These are phyloP conservation scores for Brassica hybrid DNA, from an alignment of 441 rosid species.

Conservation along the genomic window DNA sequence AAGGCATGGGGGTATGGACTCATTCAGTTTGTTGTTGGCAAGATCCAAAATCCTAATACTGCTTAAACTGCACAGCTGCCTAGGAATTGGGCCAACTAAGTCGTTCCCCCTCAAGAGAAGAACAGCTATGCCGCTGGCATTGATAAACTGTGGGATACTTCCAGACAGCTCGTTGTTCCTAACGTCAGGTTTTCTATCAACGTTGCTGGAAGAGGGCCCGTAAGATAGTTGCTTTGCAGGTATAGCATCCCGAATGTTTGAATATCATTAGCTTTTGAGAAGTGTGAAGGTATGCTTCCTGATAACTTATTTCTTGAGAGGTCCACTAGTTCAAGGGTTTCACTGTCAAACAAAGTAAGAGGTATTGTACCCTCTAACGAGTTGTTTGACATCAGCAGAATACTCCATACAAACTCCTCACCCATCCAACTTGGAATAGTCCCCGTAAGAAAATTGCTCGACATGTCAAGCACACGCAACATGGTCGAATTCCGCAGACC, in stretches of 20 bases:
- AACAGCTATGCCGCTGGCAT: not conserved
- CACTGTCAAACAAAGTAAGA: not conserved
- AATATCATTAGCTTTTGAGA: not conserved
- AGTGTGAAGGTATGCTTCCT: not conserved
- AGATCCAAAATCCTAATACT: not conserved
- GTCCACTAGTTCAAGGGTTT: not conserved
- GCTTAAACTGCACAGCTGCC: not conserved
- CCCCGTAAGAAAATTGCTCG: conserved; percentile 5
- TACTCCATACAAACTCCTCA: not conserved
- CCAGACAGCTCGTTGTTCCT: conserved; percentile 21
- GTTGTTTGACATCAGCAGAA: not conserved
- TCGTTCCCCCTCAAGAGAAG: not conserved
- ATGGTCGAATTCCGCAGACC: not conserved
- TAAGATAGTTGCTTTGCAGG: conserved; percentile 20
- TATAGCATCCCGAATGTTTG: not conserved
- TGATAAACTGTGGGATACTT: not conserved
- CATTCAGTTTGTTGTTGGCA: not conserved
- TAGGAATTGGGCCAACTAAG: not conserved
- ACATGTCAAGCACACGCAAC: not conserved
- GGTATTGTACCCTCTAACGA: conserved; percentile 19
- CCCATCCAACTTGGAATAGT: conserved; percentile 28
- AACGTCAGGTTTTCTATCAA: not conserved
- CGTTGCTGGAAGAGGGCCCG: not conserved
- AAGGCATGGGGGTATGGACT: not conserved
- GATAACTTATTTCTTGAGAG: not conserved